A percentile compares a stretch with the other conserved stretches of the same genome.
phyloP scores from a whole-genome alignment of 2,329 filamentous ascomycete genomes.

The Cladosporium velox region DNA sequence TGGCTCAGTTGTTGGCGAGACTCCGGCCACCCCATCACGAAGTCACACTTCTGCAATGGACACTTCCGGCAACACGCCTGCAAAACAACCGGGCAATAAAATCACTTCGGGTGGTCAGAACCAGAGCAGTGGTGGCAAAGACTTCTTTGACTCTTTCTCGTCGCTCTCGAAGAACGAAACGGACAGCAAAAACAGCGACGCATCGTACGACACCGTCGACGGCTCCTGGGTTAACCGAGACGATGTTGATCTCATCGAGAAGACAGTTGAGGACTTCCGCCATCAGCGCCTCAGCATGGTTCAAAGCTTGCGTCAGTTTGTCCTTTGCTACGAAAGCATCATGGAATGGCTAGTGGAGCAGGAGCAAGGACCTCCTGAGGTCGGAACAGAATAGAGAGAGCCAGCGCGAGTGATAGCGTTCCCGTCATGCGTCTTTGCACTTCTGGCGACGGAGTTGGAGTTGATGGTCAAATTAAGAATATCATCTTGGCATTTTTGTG shows the following conservation, averaged over 20 bases:
- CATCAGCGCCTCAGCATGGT: slow-evolving; percentile 93
- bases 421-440: not conserved
- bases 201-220: slow-evolving; percentile 25
- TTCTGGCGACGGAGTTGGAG: slow-evolving; percentile 5
- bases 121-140: slow-evolving; percentile 21
- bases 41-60: slow-evolving; percentile 50
- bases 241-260: slow-evolving; percentile 75
- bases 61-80: slow-evolving; percentile 31
- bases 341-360: slow-evolving; percentile 75
- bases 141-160: slow-evolving; percentile 32
- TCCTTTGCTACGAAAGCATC: slow-evolving; percentile 94
- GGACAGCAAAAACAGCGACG: slow-evolving; percentile 10
- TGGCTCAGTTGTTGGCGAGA: slow-evolving; percentile 24
- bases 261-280: slow-evolving; percentile 88
- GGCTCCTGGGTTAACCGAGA: slow-evolving; percentile 70
- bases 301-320: slow-evolving; percentile 88
- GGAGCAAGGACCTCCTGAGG: slow-evolving; percentile 20
- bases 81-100: not conserved
- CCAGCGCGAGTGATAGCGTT: not conserved
- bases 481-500: not conserved
- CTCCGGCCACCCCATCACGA: not conserved
- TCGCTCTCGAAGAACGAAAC: slow-evolving; percentile 32
- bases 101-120: not conserved
- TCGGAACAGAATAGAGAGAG: not conserved
- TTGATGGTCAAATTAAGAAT: not conserved